Evolutionary conservation across 2,329 filamentous ascomycete species (phyloP), one percentile per base, ranked within the genome.

Genomic region (Helminthosporium solani): DNA sequence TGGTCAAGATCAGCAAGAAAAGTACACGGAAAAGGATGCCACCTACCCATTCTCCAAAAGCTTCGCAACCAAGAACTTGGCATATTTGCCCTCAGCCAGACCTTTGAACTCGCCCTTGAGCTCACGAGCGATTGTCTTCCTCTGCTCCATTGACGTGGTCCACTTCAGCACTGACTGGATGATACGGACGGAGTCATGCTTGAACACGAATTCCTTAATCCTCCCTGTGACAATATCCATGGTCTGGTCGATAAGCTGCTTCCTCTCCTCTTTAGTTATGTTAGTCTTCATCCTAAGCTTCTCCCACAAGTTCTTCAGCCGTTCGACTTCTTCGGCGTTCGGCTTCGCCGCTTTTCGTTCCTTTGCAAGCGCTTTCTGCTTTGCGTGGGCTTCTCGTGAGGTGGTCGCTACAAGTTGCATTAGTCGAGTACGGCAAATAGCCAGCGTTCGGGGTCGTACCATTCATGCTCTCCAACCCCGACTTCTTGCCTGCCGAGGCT

Each of bases 81-180:
- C 92, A 67, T 99, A 99, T 70, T 87, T 88, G 75, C 91, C 95
- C 77, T 97, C 91, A 2, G 91, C 90, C 57, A 99, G 76, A 57
- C 88, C 82, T 34, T 84, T 82, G 70, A 95, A 96, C 57, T 86
- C 86, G 15, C 91, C 90, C 70, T 88, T 84, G 45, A 99, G 79
- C 71, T 99, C 94, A 47, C 77, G 78, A 7, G 91, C 90, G 62
- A 99, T 96, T 74, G 86, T 83, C 71, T 86, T 88, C 64, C 89
- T 82, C 73, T 96, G 91, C 50, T 88, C 86, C 44, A 84, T 78
- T 36, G 86, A 49, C 27, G 34, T 95, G 38, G 90, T 87, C 73
- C 99, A 99, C 73, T 99, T 99, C 73, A 99, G 83, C 30, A 92
- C 94, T 11, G 91, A 96, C 75, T 99, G 94, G 20, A 99, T 87